Evolutionary conservation across 768 basidiomycete species (phyloP), one percentile per base, ranked within the genome.

Genomic region (Cyathus striatus): DNA sequence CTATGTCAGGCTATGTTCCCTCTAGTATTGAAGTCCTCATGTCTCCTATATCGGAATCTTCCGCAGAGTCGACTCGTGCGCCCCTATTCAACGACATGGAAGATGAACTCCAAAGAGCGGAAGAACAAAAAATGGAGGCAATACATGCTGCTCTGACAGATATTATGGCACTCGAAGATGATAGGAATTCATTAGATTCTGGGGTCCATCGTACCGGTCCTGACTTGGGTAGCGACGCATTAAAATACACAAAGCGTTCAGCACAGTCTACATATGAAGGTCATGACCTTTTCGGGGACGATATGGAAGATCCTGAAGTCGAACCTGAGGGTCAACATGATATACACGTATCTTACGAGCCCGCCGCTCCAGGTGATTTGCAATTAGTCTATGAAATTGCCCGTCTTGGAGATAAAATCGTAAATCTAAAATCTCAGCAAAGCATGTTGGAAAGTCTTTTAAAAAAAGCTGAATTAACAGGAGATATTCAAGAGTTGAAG

Each of bases 91-190:
- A 85, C 50, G 86, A 90, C 52, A 82, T 86, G 1, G 83, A 86
- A 47, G 86, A 90, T 46, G 77, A 72, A 46, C 66, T 66, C 48
- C 81, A 84, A 37, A 73, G 81, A 38, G 81, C 78, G 37, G 86
- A 95, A 60, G 78, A 86, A 40, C 75, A 86, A 51, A 75, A 91
- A 27, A 96, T 98, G 81, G 91, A 93, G 53, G 94, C 95, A 2
- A 96, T 98, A 16, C 92, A 93, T 54, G 93, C 93, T 6, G 96
- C 96, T 3, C 69, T 99, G 48, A 93, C 90, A 7, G 90, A 95
- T 57, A 97, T 99, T 59, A 93, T 99, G 55, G 90, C 91, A 2
- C 71, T 86, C 30, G 90, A 95, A 49, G 73, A 82, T 27, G 73
- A 63, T 14, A 12, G 35, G 10, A 13, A 12, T 36, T 36, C 35